Percentiles rank a stretch among this genome's conserved stretches.
These are phyloP conservation scores for Achaetomium macrosporum DNA, from an alignment of 2,329 filamentous ascomycete genomes.

Conservation along the genomic window DNA sequence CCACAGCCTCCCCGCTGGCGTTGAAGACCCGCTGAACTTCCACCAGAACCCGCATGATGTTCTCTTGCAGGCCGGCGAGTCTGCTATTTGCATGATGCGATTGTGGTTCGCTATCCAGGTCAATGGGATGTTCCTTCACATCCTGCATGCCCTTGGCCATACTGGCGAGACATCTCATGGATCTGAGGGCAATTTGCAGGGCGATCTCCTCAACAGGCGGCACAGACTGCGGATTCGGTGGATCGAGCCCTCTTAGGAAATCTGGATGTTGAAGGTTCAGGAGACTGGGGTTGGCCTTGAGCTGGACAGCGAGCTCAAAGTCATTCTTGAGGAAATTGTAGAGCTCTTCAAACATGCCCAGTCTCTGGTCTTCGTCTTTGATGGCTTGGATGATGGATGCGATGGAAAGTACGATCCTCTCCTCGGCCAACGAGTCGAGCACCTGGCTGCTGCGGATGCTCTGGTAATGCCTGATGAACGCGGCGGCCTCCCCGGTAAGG, in stretches of 20 bases:
- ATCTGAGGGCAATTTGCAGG: slow-evolving; percentile 46
- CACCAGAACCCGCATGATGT: slow-evolving; percentile 43
- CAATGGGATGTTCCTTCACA: slow-evolving; percentile 59
- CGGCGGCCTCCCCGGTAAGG: slow-evolving; percentile 59
- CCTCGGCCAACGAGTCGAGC: slow-evolving; percentile 63
- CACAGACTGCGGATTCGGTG: slow-evolving; percentile 19
- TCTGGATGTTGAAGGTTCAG: slow-evolving; percentile 23
- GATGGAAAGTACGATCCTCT: slow-evolving; percentile 68
- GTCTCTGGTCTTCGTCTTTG: slow-evolving; percentile 49
- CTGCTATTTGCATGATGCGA: slow-evolving; percentile 17
- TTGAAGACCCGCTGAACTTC: slow-evolving; percentile 49
- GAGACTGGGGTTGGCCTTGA: slow-evolving; percentile 29
- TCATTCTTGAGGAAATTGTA: slow-evolving; percentile 58
- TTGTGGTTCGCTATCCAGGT: slow-evolving; percentile 49
- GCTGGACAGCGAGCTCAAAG: slow-evolving; percentile 40
- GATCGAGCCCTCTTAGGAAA: slow-evolving; percentile 21
- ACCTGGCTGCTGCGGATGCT: slow-evolving; percentile 53
- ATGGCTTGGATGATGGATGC: slow-evolving; percentile 70
- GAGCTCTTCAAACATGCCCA: slow-evolving; percentile 51
- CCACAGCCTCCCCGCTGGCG: slow-evolving; percentile 60
- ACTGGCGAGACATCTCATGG: slow-evolving; percentile 61
- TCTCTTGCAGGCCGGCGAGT: slow-evolving; percentile 37
- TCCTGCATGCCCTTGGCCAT: slow-evolving; percentile 69
- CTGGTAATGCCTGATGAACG: slow-evolving; percentile 67
- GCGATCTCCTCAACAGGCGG: slow-evolving; percentile 38